Evolutionary conservation across 139 green algal genomes (phyloP), one percentile per base, ranked within the genome.

Genomic region (Haematococcus lacustris): DNA sequence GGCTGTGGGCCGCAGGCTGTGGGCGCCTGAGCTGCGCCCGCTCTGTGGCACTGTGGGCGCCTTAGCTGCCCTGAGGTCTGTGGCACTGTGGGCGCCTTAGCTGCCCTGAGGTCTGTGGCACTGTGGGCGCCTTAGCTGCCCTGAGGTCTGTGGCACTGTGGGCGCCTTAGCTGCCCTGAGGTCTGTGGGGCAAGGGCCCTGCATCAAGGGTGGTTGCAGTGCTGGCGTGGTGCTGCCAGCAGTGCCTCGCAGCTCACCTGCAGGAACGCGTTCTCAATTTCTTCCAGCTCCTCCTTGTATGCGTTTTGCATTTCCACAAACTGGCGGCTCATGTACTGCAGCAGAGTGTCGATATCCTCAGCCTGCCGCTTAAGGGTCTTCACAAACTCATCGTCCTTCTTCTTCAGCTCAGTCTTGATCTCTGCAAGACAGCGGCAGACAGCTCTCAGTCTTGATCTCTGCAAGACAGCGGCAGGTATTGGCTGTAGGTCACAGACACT

Each of bases 331-430:
- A 88, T 86, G 60, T 78, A 81, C 68, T 82, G 68, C 39, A 92
- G 68, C 74, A 92, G 69, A 26, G 74, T 73, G 76, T 91, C 86
- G 1, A 91, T 78, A 43, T 92, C 83, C 75, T 86, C 82, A 7
- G 86, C 84, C 63, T 82, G 83, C 6, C 71, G 51, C 73, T 90
- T 90, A 3, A 94, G 83, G 32, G 88, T 82, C 78, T 85, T 86
- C 0, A 88, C 80, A 73, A 90, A 94, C 61, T 93, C 89, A 61
- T 94, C 88, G 70, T 94, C 88, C 81, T 92, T 93, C 35, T 74
- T 74, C 68, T 90, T 90, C 3, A 94, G 78, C 73, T 89, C 86
- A 5, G 51, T 67, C 30, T 83, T 83, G 73, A 92, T 87, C 50
- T 91, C 83, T 68, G 71, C 72, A 43, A 35, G 28, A 3, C 7